Base-by-base conservation (phyloP, 495 filamentous ascomycete genomes). In the Staphylotrichum longicolle region DNA sequence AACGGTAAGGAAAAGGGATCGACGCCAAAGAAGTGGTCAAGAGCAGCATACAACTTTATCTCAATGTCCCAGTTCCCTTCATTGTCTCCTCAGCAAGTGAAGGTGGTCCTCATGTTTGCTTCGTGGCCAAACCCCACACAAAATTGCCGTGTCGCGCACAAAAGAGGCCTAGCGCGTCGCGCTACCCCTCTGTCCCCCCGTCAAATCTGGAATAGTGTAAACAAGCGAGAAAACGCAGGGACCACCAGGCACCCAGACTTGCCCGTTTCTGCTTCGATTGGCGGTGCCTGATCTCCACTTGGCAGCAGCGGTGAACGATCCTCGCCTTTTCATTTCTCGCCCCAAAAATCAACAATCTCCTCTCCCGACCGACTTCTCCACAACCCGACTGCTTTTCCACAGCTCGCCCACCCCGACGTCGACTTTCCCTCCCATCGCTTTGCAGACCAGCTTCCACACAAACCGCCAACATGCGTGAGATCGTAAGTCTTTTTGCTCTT, bases 401-500 rank as follows among this genome's bases (percentile, higher is more conserved):
- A 46, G 46, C 61, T 57, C 58, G 45, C 48, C 20, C 42, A 44
- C 48, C 35, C 58, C 61, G 52, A 50, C 58, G 45, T 55, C 51
- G 56, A 46, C 62, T 61, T 59, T 47, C 58, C 58, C 57, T 69
- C 65, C 49, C 69, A 64, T 68, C 64, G 60, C 61, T 68, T 68
- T 63, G 60, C 66, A 54, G 47, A 68, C 65, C 66, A 68, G 62
- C 63, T 64, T 44, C 8, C 47, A 60, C 63, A 66, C 69, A 65
- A 66, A 73, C 71, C 69, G 57, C 66, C 82, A 87, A 79, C 68
- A 96, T 96, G 91, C 91, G 91, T 88, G 91, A 96, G 85, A 96
- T 96, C 75, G 91, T 93, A 83, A 77, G 89, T 89, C 47, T 60
- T 64, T 66, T 72, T 70, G 65, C 73, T 71, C 37, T 39, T 10